Evolutionary conservation across 2,329 filamentous ascomycete genomes (phyloP), one percentile per base, ranked within the genome.

Genomic region (Cytospora leucostoma): DNA sequence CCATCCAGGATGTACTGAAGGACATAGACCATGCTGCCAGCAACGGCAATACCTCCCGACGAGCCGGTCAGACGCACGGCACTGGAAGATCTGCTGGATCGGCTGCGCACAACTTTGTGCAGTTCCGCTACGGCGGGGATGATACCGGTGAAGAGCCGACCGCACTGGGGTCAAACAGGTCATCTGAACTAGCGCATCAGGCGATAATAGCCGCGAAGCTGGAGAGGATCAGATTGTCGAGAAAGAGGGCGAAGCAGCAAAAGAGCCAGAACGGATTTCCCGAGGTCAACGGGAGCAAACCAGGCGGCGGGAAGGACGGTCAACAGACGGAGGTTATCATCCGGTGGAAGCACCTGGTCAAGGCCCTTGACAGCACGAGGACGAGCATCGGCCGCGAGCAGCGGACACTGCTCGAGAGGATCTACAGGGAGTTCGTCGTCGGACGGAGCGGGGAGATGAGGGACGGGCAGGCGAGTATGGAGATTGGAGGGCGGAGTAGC

Each of bases 391-490:
- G 90, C 72, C 80, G 81, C 3, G 85, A 92, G 65, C 95, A 99
- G 78, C 84, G 88, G 70, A 82, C 79, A 66, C 81, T 94, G 65
- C 76, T 99, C 68, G 83, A 86, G 70, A 85, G 85, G 49, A 97
- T 99, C 66, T 99, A 99, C 74, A 82, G 84, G 17, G 95, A 99
- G 77, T 99, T 99, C 80, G 88, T 97, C 0, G 91, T 92, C 4
- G 93, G 93, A 0, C 84, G 95, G 69, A 97, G 93, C 75, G 95
- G 95, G 8, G 93, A 98, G 79, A 93, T 99, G 92, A 92, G 88
- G 65, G 94, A 90, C 75, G 95, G 95, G 1, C 92, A 98, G 76
- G 93, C 91, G 0, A 91, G 90, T 62, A 96, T 88, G 75, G 95
- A 98, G 77, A 87, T 99, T 77, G 95, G 95, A 8, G 95, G 93